Percentiles rank a stretch among this genome's conserved stretches.
phyloP scores from a whole-genome alignment of 2,329 filamentous ascomycete genomes.

The Trichoderma guizhouense region DNA sequence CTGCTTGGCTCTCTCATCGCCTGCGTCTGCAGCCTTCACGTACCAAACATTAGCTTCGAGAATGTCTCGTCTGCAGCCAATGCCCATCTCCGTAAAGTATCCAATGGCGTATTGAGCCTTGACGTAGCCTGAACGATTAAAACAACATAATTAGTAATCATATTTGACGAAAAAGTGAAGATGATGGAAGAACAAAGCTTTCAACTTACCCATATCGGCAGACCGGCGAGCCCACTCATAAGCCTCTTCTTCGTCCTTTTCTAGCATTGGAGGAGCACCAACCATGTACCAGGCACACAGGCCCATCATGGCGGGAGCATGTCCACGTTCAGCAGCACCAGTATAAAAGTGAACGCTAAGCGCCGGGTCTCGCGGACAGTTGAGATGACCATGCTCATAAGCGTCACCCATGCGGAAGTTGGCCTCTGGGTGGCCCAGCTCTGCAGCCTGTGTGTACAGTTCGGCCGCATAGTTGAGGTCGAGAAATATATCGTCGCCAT shows the following conservation, averaged over 20 bases:
- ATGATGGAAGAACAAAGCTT: not conserved
- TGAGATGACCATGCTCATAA: conserved; percentile 87
- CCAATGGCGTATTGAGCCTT: conserved; percentile 91
- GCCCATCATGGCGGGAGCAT: conserved; percentile 93
- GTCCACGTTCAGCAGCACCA: conserved; percentile 77
- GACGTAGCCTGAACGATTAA: conserved; percentile 50
- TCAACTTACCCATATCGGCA: conserved; percentile 71
- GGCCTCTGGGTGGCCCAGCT: conserved; percentile 83
- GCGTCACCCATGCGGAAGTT: conserved; percentile 90
- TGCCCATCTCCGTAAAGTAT: conserved; percentile 98
- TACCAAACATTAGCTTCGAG: conserved; percentile 98
- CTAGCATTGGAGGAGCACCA: conserved; percentile 83
- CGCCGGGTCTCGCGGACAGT: conserved; percentile 85
- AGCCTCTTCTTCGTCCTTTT: conserved; percentile 93
- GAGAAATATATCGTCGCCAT: conserved; percentile 88
- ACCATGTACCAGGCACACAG: conserved; percentile 98
- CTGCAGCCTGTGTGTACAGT: conserved; percentile 89
- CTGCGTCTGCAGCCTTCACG: conserved; percentile 87
- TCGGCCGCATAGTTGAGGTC: conserved; percentile 90
- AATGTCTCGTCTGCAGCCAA: conserved; percentile 90
- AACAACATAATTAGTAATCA: conserved; percentile 18
- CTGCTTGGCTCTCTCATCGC: conserved; percentile 85
- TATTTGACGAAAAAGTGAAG: not conserved
- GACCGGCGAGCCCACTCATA: conserved; percentile 93
- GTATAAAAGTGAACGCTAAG: conserved; percentile 98